phyloP scores from a whole-genome alignment of 768 basidiomycete species.

The Pleurotus cornucopiae region DNA sequence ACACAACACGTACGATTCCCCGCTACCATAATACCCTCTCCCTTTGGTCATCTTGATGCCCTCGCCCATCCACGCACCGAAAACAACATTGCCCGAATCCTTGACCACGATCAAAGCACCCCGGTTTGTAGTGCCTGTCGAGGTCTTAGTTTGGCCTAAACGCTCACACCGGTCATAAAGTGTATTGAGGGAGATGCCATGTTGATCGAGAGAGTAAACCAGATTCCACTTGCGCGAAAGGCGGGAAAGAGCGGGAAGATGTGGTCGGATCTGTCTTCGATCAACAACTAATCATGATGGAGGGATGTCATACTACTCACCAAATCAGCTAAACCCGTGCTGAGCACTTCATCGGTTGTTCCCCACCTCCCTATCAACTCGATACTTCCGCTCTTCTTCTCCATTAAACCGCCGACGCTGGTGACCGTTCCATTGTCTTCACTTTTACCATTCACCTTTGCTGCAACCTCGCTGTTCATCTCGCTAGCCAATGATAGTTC shows the following conservation, averaged over 20 bases:
- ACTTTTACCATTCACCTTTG: slow-evolving; percentile 9
- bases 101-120: slow-evolving; percentile 60
- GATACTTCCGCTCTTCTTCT: slow-evolving; percentile 46
- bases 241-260: slow-evolving; percentile 70
- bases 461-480: slow-evolving; percentile 3
- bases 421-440: not conserved
- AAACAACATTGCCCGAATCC: slow-evolving; percentile 60
- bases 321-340: slow-evolving; percentile 48
- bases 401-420: slow-evolving; percentile 41
- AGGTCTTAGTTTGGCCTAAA: slow-evolving; percentile 24
- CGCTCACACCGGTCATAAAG: slow-evolving; percentile 67
- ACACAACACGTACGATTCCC: slow-evolving; percentile 66
- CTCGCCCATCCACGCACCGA: slow-evolving; percentile 85
- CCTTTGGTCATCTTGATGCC: slow-evolving; percentile 56
- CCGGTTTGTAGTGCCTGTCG: slow-evolving; percentile 20
- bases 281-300: not conserved
- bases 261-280: slow-evolving; percentile 55
- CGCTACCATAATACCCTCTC: slow-evolving; percentile 78
- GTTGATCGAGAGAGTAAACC: slow-evolving; percentile 89
- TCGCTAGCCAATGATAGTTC: slow-evolving; percentile 25
- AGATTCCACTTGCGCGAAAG: slow-evolving; percentile 73
- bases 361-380: slow-evolving; percentile 53
- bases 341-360: slow-evolving; percentile 49
- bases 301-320: slow-evolving; percentile 35
- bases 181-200: slow-evolving; percentile 89